Conservation (phyloP, 2,329 filamentous ascomycete genomes). For the Aspergillus bombycis region DNA sequence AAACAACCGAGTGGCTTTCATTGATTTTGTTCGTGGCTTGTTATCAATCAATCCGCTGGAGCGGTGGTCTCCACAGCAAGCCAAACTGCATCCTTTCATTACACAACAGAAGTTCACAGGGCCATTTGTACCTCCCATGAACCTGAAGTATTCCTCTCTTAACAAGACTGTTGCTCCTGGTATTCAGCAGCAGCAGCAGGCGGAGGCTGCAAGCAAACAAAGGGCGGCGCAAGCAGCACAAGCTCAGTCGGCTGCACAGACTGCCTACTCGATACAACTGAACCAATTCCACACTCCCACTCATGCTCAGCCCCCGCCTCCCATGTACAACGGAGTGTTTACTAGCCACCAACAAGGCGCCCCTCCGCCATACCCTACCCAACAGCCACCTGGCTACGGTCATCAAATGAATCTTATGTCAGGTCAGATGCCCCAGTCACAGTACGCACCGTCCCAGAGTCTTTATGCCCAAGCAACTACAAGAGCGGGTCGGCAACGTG, state of each 20-base stretch:
- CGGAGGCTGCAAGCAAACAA: slow-evolving; percentile 91
- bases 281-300: slow-evolving; percentile 55
- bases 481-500: slow-evolving; percentile 79
- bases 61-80: slow-evolving; percentile 96
- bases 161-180: slow-evolving; percentile 89
- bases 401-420: slow-evolving; percentile 72
- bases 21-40: slow-evolving; percentile 93
- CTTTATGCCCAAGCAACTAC: slow-evolving; percentile 75
- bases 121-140: slow-evolving; percentile 96
- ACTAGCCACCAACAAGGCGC: slow-evolving; percentile 65
- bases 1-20: slow-evolving; percentile 96
- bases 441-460: slow-evolving; percentile 73
- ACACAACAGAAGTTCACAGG: slow-evolving; percentile 97
- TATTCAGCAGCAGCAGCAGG: slow-evolving; percentile 93
- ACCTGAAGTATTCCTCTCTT: slow-evolving; percentile 81
- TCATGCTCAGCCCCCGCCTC: slow-evolving; percentile 54
- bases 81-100: slow-evolving; percentile 96
- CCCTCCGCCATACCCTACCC: slow-evolving; percentile 78
- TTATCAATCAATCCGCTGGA: slow-evolving; percentile 95
- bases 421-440: slow-evolving; percentile 66
- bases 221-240: slow-evolving; percentile 69
- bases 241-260: slow-evolving; percentile 68
- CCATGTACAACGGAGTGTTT: slow-evolving; percentile 83
- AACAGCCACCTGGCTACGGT: slow-evolving; percentile 66
- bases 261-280: slow-evolving; percentile 68